Conservation (phyloP, 1,139 yeast genomes). For the Wickerhamomyces sp. region DNA sequence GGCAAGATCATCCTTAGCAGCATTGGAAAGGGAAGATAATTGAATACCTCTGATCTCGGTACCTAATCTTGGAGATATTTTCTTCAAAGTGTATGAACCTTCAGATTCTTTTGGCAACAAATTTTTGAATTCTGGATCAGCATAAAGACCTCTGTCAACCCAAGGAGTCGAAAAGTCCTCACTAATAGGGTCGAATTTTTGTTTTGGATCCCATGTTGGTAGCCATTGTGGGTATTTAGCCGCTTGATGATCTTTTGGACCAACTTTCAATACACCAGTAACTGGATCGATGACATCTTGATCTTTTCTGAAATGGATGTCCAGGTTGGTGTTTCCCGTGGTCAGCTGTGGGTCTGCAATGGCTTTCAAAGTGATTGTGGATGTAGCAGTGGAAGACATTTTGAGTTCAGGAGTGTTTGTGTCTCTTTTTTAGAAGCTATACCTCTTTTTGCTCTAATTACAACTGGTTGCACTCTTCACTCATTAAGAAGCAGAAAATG, state of each 20-base stretch:
- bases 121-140: constrained; percentile 49
- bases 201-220: constrained; percentile 42
- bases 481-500: no score
- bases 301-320: constrained; percentile 22
- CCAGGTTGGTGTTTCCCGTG: constrained; percentile 17
- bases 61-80: constrained; percentile 52
- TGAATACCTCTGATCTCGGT: constrained; percentile 58
- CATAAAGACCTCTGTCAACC: constrained; percentile 50
- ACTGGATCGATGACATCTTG: constrained; percentile 16
- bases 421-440: no score
- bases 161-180: constrained; percentile 37
- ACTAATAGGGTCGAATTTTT: constrained; percentile 31
- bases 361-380: no score
- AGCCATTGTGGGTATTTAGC: constrained; percentile 26
- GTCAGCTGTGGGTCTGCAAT: background rate
- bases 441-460: no score
- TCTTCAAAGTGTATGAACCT: constrained; percentile 7
- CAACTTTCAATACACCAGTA: constrained; percentile 6
- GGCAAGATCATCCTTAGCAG: constrained; percentile 61
- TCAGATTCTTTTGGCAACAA: constrained; percentile 35
- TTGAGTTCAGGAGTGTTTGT: no score
- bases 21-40: constrained; percentile 44
- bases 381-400: constrained; percentile 13
- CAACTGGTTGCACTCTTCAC: no score
- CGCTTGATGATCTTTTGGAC: constrained; percentile 2